A percentile compares a stretch with the other conserved stretches of the same genome.
Evolutionary conservation across 306 rosid genomes (phyloP).

Genomic region (Macrotyloma uniflorum): DNA sequence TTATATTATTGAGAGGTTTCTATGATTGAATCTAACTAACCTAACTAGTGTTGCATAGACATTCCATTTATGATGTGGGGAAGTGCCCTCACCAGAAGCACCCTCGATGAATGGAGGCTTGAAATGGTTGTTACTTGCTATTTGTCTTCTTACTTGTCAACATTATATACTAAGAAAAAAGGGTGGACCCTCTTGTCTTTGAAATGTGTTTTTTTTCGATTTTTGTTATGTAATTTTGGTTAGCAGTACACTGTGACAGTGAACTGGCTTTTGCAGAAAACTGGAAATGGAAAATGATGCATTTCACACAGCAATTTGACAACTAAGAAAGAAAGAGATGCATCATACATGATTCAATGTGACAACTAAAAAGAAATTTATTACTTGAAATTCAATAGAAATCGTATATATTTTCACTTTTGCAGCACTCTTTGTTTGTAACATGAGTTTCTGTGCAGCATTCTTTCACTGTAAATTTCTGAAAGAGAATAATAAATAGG

Average conservation of each 20-base stretch:
- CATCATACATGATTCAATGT: no score
- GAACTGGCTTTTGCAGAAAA: not conserved
- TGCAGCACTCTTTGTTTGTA: not conserved
- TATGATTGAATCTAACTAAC: not conserved
- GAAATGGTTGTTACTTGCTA: conserved; percentile 6
- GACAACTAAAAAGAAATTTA: no score
- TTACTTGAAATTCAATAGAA: no score
- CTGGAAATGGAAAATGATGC: not conserved
- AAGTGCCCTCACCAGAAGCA: conserved; percentile 4
- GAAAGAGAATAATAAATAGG: not conserved
- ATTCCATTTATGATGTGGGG: not conserved
- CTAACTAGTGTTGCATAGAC: not conserved
- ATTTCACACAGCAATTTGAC: no score
- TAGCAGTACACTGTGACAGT: not conserved
- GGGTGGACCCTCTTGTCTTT: not conserved
- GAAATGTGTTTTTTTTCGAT: not conserved
- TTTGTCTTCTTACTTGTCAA: not conserved
- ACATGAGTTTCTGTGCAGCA: not conserved
- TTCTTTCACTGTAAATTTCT: not conserved
- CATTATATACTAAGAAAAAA: not conserved
- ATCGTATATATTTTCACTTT: no score
- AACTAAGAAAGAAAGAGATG: not conserved
- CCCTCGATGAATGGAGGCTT: not conserved
- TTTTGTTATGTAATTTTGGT: not conserved
- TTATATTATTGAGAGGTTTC: not conserved